These are phyloP conservation scores for Xylaria sp. DNA, from an alignment of 2,329 filamentous ascomycete species.

Conservation along the genomic window DNA sequence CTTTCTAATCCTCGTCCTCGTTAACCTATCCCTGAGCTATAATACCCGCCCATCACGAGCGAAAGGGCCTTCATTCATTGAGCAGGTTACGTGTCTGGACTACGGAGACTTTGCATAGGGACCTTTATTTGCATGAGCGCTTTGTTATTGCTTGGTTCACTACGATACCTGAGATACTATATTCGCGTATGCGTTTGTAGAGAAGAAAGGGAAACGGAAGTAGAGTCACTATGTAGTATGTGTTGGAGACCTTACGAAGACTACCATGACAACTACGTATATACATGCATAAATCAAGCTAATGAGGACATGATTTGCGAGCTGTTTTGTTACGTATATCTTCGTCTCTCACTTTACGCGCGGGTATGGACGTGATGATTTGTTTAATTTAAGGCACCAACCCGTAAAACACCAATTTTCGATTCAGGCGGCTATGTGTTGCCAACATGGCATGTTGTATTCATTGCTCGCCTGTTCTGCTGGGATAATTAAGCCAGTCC, in stretches of 20 bases:
- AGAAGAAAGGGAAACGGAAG: background rate
- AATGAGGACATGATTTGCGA: background rate
- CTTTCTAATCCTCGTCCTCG: background rate
- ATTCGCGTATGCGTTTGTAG: background rate
- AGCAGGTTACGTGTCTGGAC: background rate
- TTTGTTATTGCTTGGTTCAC: background rate
- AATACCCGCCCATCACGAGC: background rate
- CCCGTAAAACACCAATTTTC: background rate
- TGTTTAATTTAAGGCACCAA: too few species aligned
- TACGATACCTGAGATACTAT: background rate
- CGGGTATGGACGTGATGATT: too few species aligned
- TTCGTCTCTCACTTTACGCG: too few species aligned
- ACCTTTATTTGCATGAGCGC: too few species aligned
- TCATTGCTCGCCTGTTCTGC: background rate
- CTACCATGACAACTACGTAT: background rate
- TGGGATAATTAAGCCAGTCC: background rate
- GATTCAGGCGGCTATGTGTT: background rate
- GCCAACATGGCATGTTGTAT: background rate
- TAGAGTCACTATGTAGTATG: background rate
- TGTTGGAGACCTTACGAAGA: background rate
- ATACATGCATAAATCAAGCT: background rate
- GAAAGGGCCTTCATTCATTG: background rate
- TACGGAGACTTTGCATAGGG: background rate
- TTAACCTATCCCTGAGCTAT: background rate
- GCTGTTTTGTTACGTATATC: background rate